A percentile compares a stretch with the other conserved stretches of the same genome.
phyloP scores from a whole-genome alignment of 2,329 filamentous ascomycete species.

The Zymoseptoria crescenta region DNA sequence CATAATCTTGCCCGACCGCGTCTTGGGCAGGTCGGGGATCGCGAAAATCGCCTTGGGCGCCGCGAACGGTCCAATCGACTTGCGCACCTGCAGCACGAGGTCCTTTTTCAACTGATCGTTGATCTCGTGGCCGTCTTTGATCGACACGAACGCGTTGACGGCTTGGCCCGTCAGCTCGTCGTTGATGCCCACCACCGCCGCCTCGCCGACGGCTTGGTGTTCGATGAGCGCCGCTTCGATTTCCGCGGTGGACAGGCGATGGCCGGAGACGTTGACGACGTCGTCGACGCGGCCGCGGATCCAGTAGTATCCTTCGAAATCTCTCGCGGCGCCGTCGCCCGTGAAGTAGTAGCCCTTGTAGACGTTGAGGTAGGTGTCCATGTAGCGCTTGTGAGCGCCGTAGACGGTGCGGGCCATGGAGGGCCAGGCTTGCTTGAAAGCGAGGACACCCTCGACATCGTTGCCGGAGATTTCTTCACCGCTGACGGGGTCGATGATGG shows the following conservation, averaged over 20 bases:
- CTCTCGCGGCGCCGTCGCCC: constrained; percentile 86
- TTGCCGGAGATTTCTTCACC: constrained; percentile 91
- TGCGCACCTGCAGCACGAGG: constrained; percentile 86
- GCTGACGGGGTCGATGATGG: constrained; percentile 92
- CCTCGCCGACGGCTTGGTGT: constrained; percentile 81
- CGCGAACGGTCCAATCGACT: constrained; percentile 95
- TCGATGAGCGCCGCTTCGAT: constrained; percentile 96
- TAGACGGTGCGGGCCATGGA: constrained; percentile 98
- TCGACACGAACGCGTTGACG: constrained; percentile 89
- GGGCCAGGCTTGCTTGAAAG: constrained; percentile 96
- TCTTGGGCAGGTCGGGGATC: constrained; percentile 93
- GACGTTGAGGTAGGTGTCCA: constrained; percentile 96
- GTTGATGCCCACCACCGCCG: constrained; percentile 84
- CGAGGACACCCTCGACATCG: constrained; percentile 92
- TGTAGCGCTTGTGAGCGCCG: constrained; percentile 95
- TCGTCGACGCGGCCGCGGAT: constrained; percentile 97
- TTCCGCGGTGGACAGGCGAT: constrained; percentile 92
- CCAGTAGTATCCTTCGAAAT: constrained; percentile 99
- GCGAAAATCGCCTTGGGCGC: constrained; percentile 89
- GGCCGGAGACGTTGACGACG: constrained; percentile 95
- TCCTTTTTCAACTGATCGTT: constrained; percentile 84
- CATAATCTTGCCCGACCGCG: constrained; percentile 98
- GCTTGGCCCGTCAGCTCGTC: constrained; percentile 96
- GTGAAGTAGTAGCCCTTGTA: constrained; percentile 98
- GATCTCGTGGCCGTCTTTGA: constrained; percentile 75